Evolutionary conservation across 2,329 filamentous ascomycete genomes (phyloP), one percentile per base, ranked within the genome.

Genomic region (Botrytis porri): DNA sequence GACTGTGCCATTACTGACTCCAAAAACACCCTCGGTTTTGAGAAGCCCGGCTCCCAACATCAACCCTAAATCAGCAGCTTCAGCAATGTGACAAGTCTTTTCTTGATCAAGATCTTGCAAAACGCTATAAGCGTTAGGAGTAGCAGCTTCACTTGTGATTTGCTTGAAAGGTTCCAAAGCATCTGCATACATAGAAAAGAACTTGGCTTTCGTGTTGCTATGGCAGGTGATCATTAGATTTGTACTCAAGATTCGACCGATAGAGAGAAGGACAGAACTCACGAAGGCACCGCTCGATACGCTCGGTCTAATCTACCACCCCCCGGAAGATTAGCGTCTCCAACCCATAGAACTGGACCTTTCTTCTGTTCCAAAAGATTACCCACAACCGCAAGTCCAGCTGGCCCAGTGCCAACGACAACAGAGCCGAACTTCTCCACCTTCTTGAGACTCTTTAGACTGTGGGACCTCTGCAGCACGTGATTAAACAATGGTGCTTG

Each of bases 211-310:
- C 73, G 89, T 91, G 79, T 91, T 91, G 77, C 87, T 75, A 71
- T 74, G 8, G 39, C 10, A 37, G 12, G 57, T 16, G 29, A 22
- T 51, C 18, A 32, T 67, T 57, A 67, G 45, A 32, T 67, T 22
- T 51, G 14, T 5, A 41, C 8, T n/a, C 5, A 12, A 41, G 20
- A 9, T 9, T 22, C 1, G 10, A 29, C 14, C 35, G 25, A 37
- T 16, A 37, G 29, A 29, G 39, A 12, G 4, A 41, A 62, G 51
- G 29, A 41, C 25, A 59, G 62, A 29, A 73, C 73, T 51, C 61
- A 81, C 80, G 84, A 86, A 25, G 88, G 88, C 32, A 90, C 89
- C 78, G 90, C 88, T 65, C 88, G 84, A 78, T 91, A 91, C 77
- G 83, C 84, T 73, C 83, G 82, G 76, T 86, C 82, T 45, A 89